Conservation (phyloP, 2,329 filamentous ascomycete genomes). For the Pezicula radicicola region DNA sequence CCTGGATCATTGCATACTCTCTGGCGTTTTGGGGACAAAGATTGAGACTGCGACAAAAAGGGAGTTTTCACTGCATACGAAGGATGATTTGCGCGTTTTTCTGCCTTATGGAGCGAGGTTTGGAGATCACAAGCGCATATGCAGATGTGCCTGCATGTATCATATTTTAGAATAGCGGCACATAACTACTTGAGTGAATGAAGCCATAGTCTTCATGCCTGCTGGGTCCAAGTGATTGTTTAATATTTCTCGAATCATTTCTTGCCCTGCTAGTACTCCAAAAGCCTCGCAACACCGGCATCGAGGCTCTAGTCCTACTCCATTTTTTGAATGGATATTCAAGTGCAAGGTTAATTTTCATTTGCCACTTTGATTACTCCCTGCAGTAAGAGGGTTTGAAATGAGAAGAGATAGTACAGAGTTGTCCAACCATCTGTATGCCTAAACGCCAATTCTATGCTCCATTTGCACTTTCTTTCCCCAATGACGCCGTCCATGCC, state of each 20-base stretch:
- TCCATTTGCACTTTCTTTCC: background rate
- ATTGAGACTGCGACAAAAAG: constrained; percentile 3
- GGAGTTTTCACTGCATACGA: constrained; percentile 11
- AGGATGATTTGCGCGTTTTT: background rate
- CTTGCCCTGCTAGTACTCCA: too few relatives aligned
- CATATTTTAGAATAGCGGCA: constrained; percentile 5
- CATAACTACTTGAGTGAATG: too few relatives aligned
- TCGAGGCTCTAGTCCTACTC: too few relatives aligned
- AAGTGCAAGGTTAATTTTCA: too few relatives aligned
- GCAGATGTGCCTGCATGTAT: constrained; percentile 1
- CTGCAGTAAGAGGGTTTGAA: background rate
- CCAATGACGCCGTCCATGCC: background rate
- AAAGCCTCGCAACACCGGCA: too few relatives aligned
- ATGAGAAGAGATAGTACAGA: constrained; percentile 1
- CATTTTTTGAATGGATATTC: too few relatives aligned
- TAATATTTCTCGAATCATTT: too few relatives aligned
- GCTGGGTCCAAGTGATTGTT: too few relatives aligned
- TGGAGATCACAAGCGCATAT: background rate
- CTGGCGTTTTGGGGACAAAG: background rate
- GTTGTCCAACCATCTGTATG: background rate
- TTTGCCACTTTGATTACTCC: too few relatives aligned
- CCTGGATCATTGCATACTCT: constrained; percentile 1
- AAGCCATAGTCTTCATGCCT: too few relatives aligned
- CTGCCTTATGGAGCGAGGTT: background rate
- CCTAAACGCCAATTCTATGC: background rate